Evolutionary conservation across 1,139 yeast species (phyloP).

Genomic region (Blastobotrys persicus): DNA sequence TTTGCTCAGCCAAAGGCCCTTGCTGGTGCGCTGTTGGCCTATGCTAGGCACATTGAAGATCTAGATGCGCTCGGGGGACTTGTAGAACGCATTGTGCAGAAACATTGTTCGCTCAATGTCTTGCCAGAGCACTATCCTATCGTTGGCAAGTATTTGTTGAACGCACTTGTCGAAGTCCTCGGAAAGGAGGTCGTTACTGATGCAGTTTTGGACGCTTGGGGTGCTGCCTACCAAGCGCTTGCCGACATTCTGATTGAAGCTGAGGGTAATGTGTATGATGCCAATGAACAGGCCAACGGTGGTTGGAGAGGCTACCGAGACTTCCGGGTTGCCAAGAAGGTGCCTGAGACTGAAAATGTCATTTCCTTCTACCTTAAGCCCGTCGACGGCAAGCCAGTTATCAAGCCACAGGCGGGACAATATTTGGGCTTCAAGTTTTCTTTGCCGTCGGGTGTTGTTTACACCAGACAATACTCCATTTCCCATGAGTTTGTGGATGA

Average conservation of each 20-base stretch:
- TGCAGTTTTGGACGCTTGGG: constrained; percentile 63
- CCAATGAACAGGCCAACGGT: constrained; percentile 35
- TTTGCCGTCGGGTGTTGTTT: constrained; percentile 36
- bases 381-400: constrained; percentile 42
- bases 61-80: constrained; percentile 52
- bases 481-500: constrained; percentile 36
- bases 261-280: constrained; percentile 49
- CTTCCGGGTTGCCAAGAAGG: constrained; percentile 47
- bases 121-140: constrained; percentile 62
- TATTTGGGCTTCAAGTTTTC: constrained; percentile 54
- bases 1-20: constrained; percentile 62
- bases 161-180: constrained; percentile 53
- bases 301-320: constrained; percentile 59
- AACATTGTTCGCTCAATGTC: constrained; percentile 64
- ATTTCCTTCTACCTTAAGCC: constrained; percentile 55
- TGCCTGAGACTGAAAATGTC: constrained; percentile 47
- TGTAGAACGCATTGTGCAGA: constrained; percentile 59
- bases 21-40: constrained; percentile 59
- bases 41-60: constrained; percentile 64
- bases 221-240: constrained; percentile 59
- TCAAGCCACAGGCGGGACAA: constrained; percentile 54
- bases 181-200: constrained; percentile 57
- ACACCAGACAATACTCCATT: constrained; percentile 52
- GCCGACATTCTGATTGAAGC: constrained; percentile 60
- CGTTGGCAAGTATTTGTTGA: constrained; percentile 56